phyloP scores from a whole-genome alignment of 352 stramenopile genomes.

The Achlya hypogyna region DNA sequence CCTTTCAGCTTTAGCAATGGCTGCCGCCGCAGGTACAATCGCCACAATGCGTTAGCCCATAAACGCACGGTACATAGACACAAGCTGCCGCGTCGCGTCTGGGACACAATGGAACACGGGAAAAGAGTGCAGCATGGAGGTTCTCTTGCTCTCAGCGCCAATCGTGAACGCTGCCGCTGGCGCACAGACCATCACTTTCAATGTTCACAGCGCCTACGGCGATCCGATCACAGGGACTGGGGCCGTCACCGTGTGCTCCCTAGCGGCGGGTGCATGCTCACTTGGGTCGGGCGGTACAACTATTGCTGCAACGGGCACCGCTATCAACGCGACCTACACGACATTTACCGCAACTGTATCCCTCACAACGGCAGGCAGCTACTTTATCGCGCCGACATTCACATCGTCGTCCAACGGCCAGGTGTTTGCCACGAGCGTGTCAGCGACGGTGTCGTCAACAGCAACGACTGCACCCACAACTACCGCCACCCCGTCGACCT shows the following conservation, averaged over 20 bases:
- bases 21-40: neutral
- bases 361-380: neutral
- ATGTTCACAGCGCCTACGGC: neutral
- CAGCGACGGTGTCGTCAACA: neutral
- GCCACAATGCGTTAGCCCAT: neutral
- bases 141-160: neutral
- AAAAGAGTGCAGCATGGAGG: constrained; percentile 5
- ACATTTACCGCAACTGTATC: neutral
- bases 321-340: neutral
- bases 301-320: neutral
- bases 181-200: neutral
- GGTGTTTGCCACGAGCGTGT: neutral
- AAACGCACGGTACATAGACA: neutral
- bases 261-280: neutral
- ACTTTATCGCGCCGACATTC: neutral
- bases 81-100: neutral
- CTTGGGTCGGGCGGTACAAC: neutral
- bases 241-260: neutral
- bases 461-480: neutral
- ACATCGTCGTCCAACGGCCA: neutral
- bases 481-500: neutral
- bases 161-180: neutral
- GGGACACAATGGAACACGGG: neutral
- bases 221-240: neutral
- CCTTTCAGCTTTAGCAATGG: neutral